These are phyloP conservation scores for Tylopilus subfusipes DNA, from an alignment of 768 basidiomycete genomes.

Conservation along the genomic window DNA sequence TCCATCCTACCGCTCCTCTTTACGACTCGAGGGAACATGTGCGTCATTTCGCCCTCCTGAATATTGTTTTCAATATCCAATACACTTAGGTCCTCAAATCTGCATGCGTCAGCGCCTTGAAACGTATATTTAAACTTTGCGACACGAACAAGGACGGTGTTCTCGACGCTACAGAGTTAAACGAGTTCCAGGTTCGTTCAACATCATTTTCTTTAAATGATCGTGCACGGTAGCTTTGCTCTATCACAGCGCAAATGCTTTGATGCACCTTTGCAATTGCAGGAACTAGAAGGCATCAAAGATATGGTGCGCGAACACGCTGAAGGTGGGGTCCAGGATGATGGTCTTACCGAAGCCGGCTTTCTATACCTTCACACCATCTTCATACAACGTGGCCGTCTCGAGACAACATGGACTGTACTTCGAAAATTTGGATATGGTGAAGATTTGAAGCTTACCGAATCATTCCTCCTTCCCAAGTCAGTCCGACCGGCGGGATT, in stretches of 20 bases:
- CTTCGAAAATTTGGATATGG: constrained; percentile 94
- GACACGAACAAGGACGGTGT: constrained; percentile 93
- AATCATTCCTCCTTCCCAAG: constrained; percentile 87
- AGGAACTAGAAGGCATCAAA: constrained; percentile 95
- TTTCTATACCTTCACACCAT: constrained; percentile 94
- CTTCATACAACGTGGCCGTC: constrained; percentile 92
- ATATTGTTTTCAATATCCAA: constrained; percentile 8
- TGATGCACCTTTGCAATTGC: constrained; percentile 83
- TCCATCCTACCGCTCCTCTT: constrained; percentile 94
- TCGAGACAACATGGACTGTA: constrained; percentile 98
- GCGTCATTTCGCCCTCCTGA: constrained; percentile 28
- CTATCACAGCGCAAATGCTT: constrained; percentile 83
- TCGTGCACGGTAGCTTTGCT: background rate
- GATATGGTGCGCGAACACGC: constrained; percentile 84
- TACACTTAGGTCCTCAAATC: constrained; percentile 80
- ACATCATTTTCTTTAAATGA: background rate
- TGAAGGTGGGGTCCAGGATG: constrained; percentile 67
- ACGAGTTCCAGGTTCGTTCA: constrained; percentile 86
- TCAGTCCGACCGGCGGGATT: constrained; percentile 37
- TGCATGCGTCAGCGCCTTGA: constrained; percentile 81
- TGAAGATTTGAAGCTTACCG: constrained; percentile 86
- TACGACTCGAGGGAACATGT: constrained; percentile 97
- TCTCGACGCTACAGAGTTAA: constrained; percentile 84
- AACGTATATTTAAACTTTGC: constrained; percentile 94
- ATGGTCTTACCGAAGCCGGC: constrained; percentile 86